Evolutionary conservation across 1,139 yeast species (phyloP).

Genomic region (Lodderomyces pseudojiufengensis): DNA sequence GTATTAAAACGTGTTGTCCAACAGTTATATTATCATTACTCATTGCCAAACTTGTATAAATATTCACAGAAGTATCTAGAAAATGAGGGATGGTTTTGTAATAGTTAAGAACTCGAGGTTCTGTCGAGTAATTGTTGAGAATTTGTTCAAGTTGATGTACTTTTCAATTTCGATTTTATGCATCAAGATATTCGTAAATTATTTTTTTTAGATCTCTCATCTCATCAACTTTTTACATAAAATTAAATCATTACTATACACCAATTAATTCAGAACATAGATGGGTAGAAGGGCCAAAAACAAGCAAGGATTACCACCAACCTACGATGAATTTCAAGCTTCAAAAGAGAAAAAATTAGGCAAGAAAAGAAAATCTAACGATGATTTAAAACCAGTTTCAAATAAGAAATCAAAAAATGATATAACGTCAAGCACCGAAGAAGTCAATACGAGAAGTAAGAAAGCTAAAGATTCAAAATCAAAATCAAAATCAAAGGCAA

Average conservation of each 20-base stretch:
- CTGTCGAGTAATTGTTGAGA: too few species aligned
- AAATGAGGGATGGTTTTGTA: too few species aligned
- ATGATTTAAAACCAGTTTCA: constrained; percentile 18
- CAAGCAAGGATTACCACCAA: constrained; percentile 88
- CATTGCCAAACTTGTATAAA: too few species aligned
- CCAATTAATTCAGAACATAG: too few species aligned
- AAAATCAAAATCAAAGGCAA: constrained; percentile 15
- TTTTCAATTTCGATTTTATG: not conserved
- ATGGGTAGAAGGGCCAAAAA: constrained; percentile 94
- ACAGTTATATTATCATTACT: constrained; percentile 28
- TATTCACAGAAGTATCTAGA: too few species aligned
- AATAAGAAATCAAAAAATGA: constrained; percentile 10
- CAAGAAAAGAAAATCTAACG: constrained; percentile 25
- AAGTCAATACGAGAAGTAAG: constrained; percentile 1
- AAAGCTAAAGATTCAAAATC: constrained; percentile 16
- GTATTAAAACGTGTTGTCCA: constrained; percentile 60
- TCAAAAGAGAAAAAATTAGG: constrained; percentile 47
- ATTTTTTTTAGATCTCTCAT: constrained; percentile 4
- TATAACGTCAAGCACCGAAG: too few species aligned
- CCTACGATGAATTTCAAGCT: constrained; percentile 75
- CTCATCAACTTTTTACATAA: too few species aligned
- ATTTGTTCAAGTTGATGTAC: not conserved
- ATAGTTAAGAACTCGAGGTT: too few species aligned
- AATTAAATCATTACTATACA: too few species aligned
- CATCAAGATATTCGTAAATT: not conserved